Evolutionary conservation across 441 rosid genomes (phyloP).

Genomic region (Pelargonium fulgidum): DNA sequence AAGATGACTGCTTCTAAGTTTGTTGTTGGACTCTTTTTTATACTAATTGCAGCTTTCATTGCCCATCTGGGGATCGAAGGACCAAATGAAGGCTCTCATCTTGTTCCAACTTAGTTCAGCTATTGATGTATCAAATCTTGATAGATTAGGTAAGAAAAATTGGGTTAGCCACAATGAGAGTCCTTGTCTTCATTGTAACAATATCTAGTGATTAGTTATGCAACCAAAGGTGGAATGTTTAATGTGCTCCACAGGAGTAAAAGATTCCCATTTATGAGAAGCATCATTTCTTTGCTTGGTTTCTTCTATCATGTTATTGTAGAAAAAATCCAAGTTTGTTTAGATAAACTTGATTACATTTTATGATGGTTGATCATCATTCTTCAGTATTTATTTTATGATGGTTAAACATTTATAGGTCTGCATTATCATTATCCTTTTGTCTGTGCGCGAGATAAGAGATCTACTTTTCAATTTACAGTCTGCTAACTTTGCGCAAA

Average conservation of each 20-base stretch:
- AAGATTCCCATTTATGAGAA: neutral
- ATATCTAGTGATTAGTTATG: slow-evolving; percentile 5
- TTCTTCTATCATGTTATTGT: neutral
- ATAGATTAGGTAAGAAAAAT: neutral
- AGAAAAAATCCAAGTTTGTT: neutral
- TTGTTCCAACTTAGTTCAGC: slow-evolving; percentile 62
- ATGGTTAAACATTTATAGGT: neutral
- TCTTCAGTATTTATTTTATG: neutral
- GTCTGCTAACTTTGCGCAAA: neutral
- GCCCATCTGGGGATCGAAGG: slow-evolving; percentile 31
- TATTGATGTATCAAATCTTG: slow-evolving; percentile 12
- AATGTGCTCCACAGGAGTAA: neutral
- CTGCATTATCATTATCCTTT: neutral
- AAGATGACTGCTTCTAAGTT: slow-evolving; percentile 29
- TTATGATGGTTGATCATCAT: neutral
- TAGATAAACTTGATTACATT: neutral
- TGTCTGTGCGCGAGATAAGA: neutral
- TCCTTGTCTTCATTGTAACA: slow-evolving; percentile 8
- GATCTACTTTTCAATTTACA: neutral
- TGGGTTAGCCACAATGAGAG: slow-evolving; percentile 5
- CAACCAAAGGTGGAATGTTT: slow-evolving; percentile 13
- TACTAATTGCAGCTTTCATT: slow-evolving; percentile 33
- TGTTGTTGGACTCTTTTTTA: slow-evolving; percentile 30
- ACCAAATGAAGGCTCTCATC: slow-evolving; percentile 34
- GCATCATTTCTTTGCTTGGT: slow-evolving; percentile 2